Percentiles rank a stretch among this genome's conserved stretches.
Evolutionary conservation across 495 filamentous ascomycete species (phyloP).

Genomic region (Aeminium ludgeri): DNA sequence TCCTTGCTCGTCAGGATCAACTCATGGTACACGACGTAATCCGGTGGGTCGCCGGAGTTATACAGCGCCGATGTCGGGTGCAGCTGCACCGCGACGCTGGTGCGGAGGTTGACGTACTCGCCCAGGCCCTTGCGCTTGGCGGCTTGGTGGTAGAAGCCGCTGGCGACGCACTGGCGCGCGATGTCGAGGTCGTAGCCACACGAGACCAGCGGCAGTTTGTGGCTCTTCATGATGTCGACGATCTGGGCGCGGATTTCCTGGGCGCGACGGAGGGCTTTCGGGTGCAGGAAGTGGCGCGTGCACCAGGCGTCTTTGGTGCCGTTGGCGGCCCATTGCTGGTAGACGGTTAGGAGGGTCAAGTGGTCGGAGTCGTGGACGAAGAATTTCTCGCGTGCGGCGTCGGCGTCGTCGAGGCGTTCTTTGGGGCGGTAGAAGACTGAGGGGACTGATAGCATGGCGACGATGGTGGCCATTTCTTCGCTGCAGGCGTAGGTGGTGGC

Average conservation of each 20-base stretch:
- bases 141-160: conserved; percentile 96
- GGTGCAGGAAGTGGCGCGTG: conserved; percentile 75
- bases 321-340: conserved; percentile 86
- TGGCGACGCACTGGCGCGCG: conserved; percentile 91
- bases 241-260: conserved; percentile 91
- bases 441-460: conserved; percentile 93
- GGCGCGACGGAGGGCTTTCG: conserved; percentile 76
- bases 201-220: conserved; percentile 73
- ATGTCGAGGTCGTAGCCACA: conserved; percentile 96
- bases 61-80: conserved; percentile 90
- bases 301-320: conserved; percentile 87
- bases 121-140: conserved; percentile 91
- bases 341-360: conserved; percentile 87
- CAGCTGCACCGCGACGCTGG: conserved; percentile 79
- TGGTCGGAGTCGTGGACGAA: conserved; percentile 97
- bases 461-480: conserved; percentile 96
- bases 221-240: conserved; percentile 82
- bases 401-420: conserved; percentile 91
- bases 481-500: conserved; percentile 76
- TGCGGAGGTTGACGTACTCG: conserved; percentile 92
- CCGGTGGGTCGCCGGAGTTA: conserved; percentile 80
- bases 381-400: conserved; percentile 94
- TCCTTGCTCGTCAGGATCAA: conserved; percentile 92
- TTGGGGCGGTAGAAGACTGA: conserved; percentile 96
- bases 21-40: conserved; percentile 97